Percentiles rank a stretch among this genome's conserved stretches.
Evolutionary conservation across 2,329 filamentous ascomycete species (phyloP).

Genomic region (Penicillium sp.): DNA sequence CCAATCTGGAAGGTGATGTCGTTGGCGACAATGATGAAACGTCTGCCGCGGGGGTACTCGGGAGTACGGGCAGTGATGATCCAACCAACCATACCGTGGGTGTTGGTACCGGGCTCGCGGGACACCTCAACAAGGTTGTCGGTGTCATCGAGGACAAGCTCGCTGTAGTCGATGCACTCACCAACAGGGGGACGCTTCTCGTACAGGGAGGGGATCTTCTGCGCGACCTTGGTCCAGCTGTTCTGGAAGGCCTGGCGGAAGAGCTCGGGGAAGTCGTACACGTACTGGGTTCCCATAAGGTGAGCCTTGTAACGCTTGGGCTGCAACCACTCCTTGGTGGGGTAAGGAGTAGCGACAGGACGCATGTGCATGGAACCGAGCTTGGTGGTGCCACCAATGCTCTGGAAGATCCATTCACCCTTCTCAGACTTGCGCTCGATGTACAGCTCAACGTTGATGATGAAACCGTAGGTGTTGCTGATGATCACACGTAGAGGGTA

Average conservation of each 20-base stretch:
- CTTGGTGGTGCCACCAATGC: slow-evolving; percentile 91
- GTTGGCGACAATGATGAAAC: slow-evolving; percentile 96
- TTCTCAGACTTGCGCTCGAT: slow-evolving; percentile 97
- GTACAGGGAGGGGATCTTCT: slow-evolving; percentile 69
- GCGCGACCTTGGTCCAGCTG: slow-evolving; percentile 77
- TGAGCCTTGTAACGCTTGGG: slow-evolving; percentile 99
- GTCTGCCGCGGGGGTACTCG: slow-evolving; percentile 88
- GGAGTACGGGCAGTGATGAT: slow-evolving; percentile 91
- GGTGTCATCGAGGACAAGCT: slow-evolving; percentile 91
- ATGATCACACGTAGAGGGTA: slow-evolving; percentile 95
- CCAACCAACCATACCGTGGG: slow-evolving; percentile 98
- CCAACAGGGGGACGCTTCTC: slow-evolving; percentile 81
- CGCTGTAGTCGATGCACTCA: slow-evolving; percentile 90
- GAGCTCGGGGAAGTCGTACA: slow-evolving; percentile 99
- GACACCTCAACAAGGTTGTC: slow-evolving; percentile 92
- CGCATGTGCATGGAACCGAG: slow-evolving; percentile 93
- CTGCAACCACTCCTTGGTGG: slow-evolving; percentile 97
- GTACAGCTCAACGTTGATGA: slow-evolving; percentile 97
- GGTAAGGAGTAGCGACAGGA: slow-evolving; percentile 87
- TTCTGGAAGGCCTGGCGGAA: slow-evolving; percentile 98
- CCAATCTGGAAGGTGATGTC: slow-evolving; percentile 99
- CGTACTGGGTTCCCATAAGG: slow-evolving; percentile 98
- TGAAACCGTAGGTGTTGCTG: slow-evolving; percentile 96
- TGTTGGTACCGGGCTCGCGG: slow-evolving; percentile 92
- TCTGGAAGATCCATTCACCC: slow-evolving; percentile 98